phyloP scores from a whole-genome alignment of 306 rosid species.

The Hippophae rhamnoides region DNA sequence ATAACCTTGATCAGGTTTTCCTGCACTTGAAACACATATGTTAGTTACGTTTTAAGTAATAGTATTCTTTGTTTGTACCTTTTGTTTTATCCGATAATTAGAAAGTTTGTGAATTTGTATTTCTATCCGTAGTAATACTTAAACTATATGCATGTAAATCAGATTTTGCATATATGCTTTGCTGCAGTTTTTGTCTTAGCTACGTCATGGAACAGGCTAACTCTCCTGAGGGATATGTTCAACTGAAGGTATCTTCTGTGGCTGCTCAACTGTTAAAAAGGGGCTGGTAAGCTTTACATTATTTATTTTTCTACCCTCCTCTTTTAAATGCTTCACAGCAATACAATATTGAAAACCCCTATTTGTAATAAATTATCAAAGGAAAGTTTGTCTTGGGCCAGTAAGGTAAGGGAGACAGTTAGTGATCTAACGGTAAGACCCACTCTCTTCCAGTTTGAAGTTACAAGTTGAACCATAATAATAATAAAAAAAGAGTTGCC shows the following conservation, averaged over 20 bases:
- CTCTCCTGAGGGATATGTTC: constrained; percentile 71
- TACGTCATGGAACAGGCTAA: constrained; percentile 75
- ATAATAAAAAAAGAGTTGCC: too few relatives aligned
- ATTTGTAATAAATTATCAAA: too few relatives aligned
- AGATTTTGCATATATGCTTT: constrained; percentile 20
- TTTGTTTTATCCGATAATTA: neutral
- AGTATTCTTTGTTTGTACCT: neutral
- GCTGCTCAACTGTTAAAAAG: constrained; percentile 94
- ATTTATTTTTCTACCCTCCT: neutral
- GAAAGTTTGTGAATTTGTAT: neutral
- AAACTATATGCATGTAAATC: constrained; percentile 12
- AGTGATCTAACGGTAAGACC: too few relatives aligned
- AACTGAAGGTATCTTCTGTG: constrained; percentile 81
- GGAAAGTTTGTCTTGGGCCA: neutral
- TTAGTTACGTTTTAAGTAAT: neutral
- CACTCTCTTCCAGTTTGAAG: too few relatives aligned
- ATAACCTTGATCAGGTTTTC: constrained; percentile 69
- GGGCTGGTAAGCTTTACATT: constrained; percentile 62
- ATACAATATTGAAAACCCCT: neutral
- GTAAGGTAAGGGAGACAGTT: too few relatives aligned
- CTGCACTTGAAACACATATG: neutral
- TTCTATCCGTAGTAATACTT: neutral
- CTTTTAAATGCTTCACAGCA: too few relatives aligned
- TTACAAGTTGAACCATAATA: too few relatives aligned
- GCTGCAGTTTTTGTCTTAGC: constrained; percentile 79